Evolutionary conservation across 1,284 basidiomycete genomes (phyloP), one percentile per base, ranked within the genome.

Genomic region (Puccinia horiana): DNA sequence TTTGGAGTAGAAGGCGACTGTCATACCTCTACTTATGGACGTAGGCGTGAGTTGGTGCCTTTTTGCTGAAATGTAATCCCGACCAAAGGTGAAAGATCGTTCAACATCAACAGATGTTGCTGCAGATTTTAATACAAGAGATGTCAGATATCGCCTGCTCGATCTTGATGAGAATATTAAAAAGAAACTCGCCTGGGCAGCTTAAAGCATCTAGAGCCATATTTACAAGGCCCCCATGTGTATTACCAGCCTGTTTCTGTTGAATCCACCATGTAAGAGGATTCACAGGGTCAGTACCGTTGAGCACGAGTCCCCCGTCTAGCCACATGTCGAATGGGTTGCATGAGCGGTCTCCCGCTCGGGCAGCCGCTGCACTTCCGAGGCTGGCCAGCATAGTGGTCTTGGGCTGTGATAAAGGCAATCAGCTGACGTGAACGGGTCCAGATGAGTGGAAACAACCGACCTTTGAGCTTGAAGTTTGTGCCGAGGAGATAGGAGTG

Each of bases 331-430:
- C 65, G 4, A 67, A 67, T 23, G 37, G 35, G 65, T 40, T 23
- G 35, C 40, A 70, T 8, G 67, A 70, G 37, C 42, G n/a, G n/a
- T 47, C n/a, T n/a, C 67, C 44, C 23, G 9, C 67, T 29, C 44
- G 40, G 40, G 67, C 67, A 8, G 14, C 42, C n/a, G n/a, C n/a
- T n/a, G n/a, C n/a, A n/a, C n/a, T n/a, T n/a, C n/a, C n/a, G n/a
- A n/a, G n/a, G n/a, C 63, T 23, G 32, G 11, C 63, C 35, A 67
- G 63, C 63, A 67, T 67, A 37, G 4, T n/a, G 32, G 35, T 70
- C 67, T 70, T 70, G 67, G 44, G 67, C 67, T 70, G 67, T 70
- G 67, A 70, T 70, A 70, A 47, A 70, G n/a, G 23, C n/a, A 44
- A 49, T 70, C 23, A 70, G 40, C 3, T 44, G 40, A 63, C 18